Conservation (phyloP, 805 yeast species). For the Metschnikowia reukaufii region DNA sequence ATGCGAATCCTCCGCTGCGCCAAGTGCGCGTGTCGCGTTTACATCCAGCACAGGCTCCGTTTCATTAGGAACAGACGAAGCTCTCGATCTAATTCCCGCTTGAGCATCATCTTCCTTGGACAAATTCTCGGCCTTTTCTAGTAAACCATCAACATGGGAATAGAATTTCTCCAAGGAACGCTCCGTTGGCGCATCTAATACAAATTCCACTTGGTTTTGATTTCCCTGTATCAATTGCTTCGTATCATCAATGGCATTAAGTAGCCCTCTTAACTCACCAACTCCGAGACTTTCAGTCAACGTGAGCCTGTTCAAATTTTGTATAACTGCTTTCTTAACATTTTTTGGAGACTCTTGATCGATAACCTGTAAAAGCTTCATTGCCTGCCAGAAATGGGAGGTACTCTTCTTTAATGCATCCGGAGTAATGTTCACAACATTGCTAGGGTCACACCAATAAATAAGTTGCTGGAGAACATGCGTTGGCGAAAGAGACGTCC, state of each 20-base stretch:
- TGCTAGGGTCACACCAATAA: slow-evolving; percentile 82
- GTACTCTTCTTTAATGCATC: slow-evolving; percentile 43
- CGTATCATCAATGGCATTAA: slow-evolving; percentile 37
- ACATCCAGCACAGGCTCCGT: neutral
- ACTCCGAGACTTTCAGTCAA: slow-evolving; percentile 31
- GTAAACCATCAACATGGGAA: slow-evolving; percentile 24
- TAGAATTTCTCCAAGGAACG: slow-evolving; percentile 35
- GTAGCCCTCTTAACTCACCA: slow-evolving; percentile 31
- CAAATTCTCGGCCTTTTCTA: slow-evolving; percentile 25
- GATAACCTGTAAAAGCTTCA: slow-evolving; percentile 53
- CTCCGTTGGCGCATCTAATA: slow-evolving; percentile 31
- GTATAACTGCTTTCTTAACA: slow-evolving; percentile 53
- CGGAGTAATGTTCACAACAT: slow-evolving; percentile 51
- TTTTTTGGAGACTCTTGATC: slow-evolving; percentile 51
- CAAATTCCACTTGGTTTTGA: slow-evolving; percentile 29
- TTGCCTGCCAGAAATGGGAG: slow-evolving; percentile 56
- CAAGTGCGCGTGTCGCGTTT: slow-evolving; percentile 2
- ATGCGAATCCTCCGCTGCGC: neutral
- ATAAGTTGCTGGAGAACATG: slow-evolving; percentile 67
- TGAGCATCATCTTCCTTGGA: neutral
- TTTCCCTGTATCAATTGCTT: slow-evolving; percentile 24
- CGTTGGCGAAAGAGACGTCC: slow-evolving; percentile 43
- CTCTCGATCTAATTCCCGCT: neutral
- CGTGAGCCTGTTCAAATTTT: slow-evolving; percentile 48
- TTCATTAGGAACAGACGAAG: slow-evolving; percentile 2